Base-by-base conservation (phyloP, 306 rosid species). In the Mimosa pudica region DNA sequence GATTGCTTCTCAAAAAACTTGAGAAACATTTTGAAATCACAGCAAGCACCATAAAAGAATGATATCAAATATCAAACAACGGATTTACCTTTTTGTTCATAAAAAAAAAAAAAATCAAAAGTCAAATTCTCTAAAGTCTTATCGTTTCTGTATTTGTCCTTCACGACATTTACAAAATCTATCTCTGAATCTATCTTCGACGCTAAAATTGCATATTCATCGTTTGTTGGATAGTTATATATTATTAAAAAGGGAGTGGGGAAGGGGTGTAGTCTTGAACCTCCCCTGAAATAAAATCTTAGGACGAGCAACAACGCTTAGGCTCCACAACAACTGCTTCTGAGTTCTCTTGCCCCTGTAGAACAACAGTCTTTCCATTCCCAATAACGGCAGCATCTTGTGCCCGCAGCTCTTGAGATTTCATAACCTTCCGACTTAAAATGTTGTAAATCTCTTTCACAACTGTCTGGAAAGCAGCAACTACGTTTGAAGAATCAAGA, bases 401-500 rank as follows among this genome's bases (percentile, higher is more conserved):
- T 64, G 89, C 88, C 38, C 84, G 83, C 67, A 89, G 94, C 88
- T 95, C 98, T 79, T 95, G 98, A 65, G 98, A 92, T 76, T 84
- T 87, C 94, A 92, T 95, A 38, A 95, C 98, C 86, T 95, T 95
- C 69, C 98, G 86, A 87, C 98, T 95, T 78, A 95, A 82, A 82
- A 95, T 95, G 84, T 82, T 88, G 89, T 92, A 95, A 74, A 95
- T 95, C 91, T 95, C 98, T 82, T 84, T 92, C 70, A 95, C 98
- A 35, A 95, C 92, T 47, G 89, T 95, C 87, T 95, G 94, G 82
- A 95, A 95, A 71, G 98, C 98, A 45, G 94, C 87, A 10, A 82
- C 83, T 51, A 95, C 98, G 30, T 94, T 92, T 54, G 97, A 92
- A 24, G 98, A 94, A 87, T 94, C 98, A 4, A 94, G 97, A 71